Evolutionary conservation across 306 rosid species (phyloP).

Genomic region (Quercus engelmannii): DNA sequence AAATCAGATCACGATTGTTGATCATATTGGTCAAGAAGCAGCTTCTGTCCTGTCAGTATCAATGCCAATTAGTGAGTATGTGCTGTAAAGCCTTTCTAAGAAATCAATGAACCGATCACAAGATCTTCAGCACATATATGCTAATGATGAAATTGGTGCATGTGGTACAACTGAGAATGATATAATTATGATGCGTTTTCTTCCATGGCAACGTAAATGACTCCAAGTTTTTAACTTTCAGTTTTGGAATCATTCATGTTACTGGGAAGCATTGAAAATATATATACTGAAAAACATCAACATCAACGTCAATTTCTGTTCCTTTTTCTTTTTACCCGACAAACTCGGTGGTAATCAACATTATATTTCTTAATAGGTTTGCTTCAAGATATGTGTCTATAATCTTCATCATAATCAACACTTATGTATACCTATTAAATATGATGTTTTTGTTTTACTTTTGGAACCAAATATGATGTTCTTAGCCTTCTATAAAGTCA

Average conservation of each 20-base stretch:
- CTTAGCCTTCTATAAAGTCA: no score
- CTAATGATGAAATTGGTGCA: constrained; percentile 62
- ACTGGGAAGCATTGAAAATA: background rate
- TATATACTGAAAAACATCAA: background rate
- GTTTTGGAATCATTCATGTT: constrained; percentile 10
- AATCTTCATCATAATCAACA: background rate
- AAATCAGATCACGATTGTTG: no score
- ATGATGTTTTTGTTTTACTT: no score
- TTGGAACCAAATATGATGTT: no score
- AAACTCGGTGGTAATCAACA: background rate
- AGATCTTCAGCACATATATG: constrained; percentile 79
- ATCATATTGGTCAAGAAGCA: no score
- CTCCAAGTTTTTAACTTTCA: constrained; percentile 4
- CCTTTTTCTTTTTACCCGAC: background rate
- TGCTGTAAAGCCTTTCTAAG: background rate
- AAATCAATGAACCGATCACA: constrained; percentile 65
- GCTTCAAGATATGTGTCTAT: background rate
- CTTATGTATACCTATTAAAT: background rate
- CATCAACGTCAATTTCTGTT: background rate
- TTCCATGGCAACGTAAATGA: constrained; percentile 1
- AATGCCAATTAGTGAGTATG: background rate
- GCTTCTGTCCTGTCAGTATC: background rate
- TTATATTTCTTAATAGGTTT: background rate
- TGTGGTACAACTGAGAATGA: constrained; percentile 78
- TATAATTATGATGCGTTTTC: constrained; percentile 67